Conservation (phyloP, 106 monocot species). For the Ottelia alismoides region DNA sequence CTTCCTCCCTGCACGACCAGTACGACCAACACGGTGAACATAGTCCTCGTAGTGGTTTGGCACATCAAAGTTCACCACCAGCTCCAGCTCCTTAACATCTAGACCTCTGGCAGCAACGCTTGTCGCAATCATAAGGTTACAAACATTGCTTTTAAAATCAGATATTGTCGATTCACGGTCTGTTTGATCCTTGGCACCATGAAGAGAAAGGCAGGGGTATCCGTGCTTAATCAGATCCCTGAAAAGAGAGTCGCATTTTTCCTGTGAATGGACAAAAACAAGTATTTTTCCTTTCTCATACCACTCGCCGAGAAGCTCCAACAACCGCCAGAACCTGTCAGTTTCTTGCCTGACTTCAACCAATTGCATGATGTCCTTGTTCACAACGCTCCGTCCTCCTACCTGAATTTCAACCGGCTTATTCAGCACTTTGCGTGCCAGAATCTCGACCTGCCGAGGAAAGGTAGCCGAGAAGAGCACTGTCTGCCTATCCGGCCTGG, state of each 20-base stretch:
- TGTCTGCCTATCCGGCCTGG: constrained; percentile 78
- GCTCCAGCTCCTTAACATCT: constrained; percentile 92
- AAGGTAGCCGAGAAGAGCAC: constrained; percentile 97
- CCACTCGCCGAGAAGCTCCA: constrained; percentile 92
- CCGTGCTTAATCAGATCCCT: constrained; percentile 83
- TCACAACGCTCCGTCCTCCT: constrained; percentile 91
- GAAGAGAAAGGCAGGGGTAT: constrained; percentile 92
- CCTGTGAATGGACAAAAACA: constrained; percentile 95
- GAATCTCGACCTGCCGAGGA: constrained; percentile 87
- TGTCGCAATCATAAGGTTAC: constrained; percentile 87
- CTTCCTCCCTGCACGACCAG: constrained; percentile 85
- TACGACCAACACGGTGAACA: constrained; percentile 92
- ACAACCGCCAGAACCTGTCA: constrained; percentile 74
- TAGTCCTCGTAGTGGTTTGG: constrained; percentile 99
- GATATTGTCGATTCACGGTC: constrained; percentile 85
- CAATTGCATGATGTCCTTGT: constrained; percentile 85
- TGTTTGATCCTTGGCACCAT: constrained; percentile 93
- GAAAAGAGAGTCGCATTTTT: constrained; percentile 89
- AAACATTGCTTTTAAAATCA: constrained; percentile 93
- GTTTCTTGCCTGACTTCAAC: constrained; percentile 83
- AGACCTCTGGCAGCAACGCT: constrained; percentile 92
- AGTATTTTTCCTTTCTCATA: constrained; percentile 96
- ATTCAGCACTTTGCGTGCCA: constrained; percentile 75
- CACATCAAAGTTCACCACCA: constrained; percentile 93
- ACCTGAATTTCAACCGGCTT: constrained; percentile 95